Base-by-base conservation (phyloP, 139 green algal species). In the Asterochloris sp. region DNA sequence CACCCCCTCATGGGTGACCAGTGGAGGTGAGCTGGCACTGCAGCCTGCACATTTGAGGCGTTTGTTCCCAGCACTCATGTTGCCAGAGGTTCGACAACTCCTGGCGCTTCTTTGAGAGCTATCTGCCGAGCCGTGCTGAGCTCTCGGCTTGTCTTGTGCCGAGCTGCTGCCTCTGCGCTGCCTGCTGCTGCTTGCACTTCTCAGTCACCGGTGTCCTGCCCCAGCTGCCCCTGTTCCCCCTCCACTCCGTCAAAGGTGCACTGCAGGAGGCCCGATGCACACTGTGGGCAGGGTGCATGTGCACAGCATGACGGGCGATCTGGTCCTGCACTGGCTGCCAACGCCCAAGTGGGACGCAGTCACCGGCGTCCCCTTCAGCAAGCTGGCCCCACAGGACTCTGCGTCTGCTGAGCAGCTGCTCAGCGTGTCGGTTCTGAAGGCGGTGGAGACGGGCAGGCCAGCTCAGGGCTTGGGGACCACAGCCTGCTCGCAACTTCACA, bases 351-450 rank as follows among this genome's bases (percentile, higher is more conserved):
- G 78, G 78, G 47, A 83, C 8, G 73, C 78, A n/a, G 19, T 83
- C 12, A 60, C 67, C 21, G 76, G 12, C 13, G 61, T 79, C 1
- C 54, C 76, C 38, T 69, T 76, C 10, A 47, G 26, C 62, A 68
- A 54, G 38, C 71, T 86, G 78, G 54, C 78, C 1, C 62, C 78
- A 0, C 67, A 78, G 54, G 83, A 83, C 47, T 73, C 83, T 24
- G 78, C 73, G 10, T 69, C 83, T n/a, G 83, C 83, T 12, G 66
- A 76, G 62, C 83, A 80, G 69, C 78, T 86, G 78, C 83, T 86
- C 13, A 79, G 78, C 67, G 27, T 69, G 9, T 80, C 69, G 13
- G 24, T 86, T 17, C 74, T 86, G 69, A 27, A 77, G 69, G 69
- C 73, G 0, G 29, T 76, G 64, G 23, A 63, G 47, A 73, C 75